Base-by-base conservation (phyloP, 78 protist species). In the slime mould (Dictyostelium discoideum) region DNA sequence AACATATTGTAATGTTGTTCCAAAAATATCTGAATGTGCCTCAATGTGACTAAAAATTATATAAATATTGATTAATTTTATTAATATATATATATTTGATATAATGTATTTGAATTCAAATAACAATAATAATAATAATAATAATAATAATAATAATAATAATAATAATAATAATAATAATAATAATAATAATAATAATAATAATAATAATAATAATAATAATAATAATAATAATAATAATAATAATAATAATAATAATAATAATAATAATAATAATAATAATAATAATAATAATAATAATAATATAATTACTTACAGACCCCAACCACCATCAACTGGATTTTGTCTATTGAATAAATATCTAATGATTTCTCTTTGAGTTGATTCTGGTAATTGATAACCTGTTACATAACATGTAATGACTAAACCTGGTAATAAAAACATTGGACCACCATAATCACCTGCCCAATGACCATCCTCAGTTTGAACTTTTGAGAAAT, bases 381-480 rank as follows among this genome's bases (percentile, higher is more conserved):
- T 48, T 84, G 65, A 69, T 18, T 74, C 93, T 18, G 83, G 92
- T 26, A 96, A 14, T 37, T 22, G 50, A 14, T 76, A 78, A 14
- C 89, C 94, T 22, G 97, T 84, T 20, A 98, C 39, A 93, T 97
- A 98, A 29, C 73, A 54, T 11, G 96, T 78, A 42, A 98, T 93
- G 10, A 97, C 93, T 7, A 92, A 48, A 84, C 99, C 99, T 16
- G 99, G 99, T 85, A 98, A 72, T 26, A 98, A 89, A 65, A 98
- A 98, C 87, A 96, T 39, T 72, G 99, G 99, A 16, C 99, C 99
- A 37, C 99, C 99, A 85, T 98, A 98, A 54, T 98, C 99, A 83
- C 97, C 97, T 16, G 99, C 96, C 98, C 98, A 98, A 88, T 98
- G 99, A 39, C 99, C 99, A 73, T 92, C 97, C 6, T 87, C 96